These are phyloP conservation scores for Penicillium robsamsonii DNA, from an alignment of 495 filamentous ascomycete species.

Conservation along the genomic window DNA sequence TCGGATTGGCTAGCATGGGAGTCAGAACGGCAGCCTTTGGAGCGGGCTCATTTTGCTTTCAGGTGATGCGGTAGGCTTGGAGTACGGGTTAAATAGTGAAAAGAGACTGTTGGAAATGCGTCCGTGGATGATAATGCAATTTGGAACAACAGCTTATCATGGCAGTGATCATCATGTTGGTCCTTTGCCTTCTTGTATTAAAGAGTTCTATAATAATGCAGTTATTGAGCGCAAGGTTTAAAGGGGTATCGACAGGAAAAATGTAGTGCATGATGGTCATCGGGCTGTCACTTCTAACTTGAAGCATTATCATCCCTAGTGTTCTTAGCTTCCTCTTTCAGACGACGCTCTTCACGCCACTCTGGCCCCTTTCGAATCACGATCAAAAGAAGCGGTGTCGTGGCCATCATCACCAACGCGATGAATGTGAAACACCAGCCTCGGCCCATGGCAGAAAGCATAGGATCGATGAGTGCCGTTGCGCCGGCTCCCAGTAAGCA, in stretches of 20 bases:
- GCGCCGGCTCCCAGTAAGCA: slow-evolving; percentile 67
- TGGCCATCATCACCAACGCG: slow-evolving; percentile 50
- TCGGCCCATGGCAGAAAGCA: slow-evolving; percentile 62
- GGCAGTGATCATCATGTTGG: not conserved
- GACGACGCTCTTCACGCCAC: slow-evolving; percentile 48
- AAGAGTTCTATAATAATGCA: slow-evolving; percentile 3
- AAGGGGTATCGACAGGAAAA: not conserved
- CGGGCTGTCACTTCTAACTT: slow-evolving; percentile 3
- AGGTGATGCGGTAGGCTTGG: slow-evolving; percentile 24
- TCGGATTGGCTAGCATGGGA: slow-evolving; percentile 98
- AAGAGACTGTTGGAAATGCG: not conserved
- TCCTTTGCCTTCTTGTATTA: not conserved
- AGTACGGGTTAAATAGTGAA: not conserved
- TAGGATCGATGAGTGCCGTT: slow-evolving; percentile 62
- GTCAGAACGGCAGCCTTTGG: slow-evolving; percentile 69
- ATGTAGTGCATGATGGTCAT: not conserved
- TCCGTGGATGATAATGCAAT: not conserved
- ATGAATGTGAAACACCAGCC: slow-evolving; percentile 73
- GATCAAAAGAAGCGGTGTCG: slow-evolving; percentile 52
- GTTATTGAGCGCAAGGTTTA: not conserved
- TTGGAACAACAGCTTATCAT: not conserved
- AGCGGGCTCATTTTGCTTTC: slow-evolving; percentile 59
- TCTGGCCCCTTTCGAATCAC: slow-evolving; percentile 43
- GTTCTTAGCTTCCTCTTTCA: slow-evolving; percentile 22
- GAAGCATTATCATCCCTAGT: not conserved